Conservation (phyloP, 1,284 basidiomycete species). For the Agroathelia rolfsii region DNA sequence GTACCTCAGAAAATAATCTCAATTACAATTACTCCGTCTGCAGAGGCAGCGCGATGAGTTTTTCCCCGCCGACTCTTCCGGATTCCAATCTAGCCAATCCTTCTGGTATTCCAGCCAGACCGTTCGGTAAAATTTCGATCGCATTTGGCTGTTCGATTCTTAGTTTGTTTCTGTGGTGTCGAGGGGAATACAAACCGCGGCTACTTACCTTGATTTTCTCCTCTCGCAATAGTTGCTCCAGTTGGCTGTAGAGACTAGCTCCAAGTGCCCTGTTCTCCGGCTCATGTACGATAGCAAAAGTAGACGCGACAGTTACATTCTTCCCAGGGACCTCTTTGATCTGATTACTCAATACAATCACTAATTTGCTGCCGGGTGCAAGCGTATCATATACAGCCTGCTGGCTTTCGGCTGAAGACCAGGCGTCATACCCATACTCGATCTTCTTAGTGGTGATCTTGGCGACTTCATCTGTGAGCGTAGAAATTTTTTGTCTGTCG, state of each 20-base stretch:
- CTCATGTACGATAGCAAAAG: conserved; percentile 18
- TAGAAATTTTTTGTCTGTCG: conserved; percentile 4
- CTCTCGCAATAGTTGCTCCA: conserved; percentile 24
- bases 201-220: conserved; percentile 26
- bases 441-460: conserved; percentile 1
- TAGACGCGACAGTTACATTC: conserved; percentile 15
- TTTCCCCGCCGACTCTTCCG: conserved; percentile 35
- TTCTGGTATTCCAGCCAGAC: conserved; percentile 32
- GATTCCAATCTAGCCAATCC: conserved; percentile 32
- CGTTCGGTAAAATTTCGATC: conserved; percentile 36
- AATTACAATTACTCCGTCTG: conserved; percentile 28
- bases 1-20: no score
- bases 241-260: conserved; percentile 16
- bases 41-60: conserved; percentile 38
- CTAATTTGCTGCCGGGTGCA: conserved; percentile 1
- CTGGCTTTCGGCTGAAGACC: conserved; percentile 1
- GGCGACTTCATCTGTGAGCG: neutral
- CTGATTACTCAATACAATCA: conserved; percentile 8
- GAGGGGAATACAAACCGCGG: no score
- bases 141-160: no score
- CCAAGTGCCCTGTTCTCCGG: conserved; percentile 18
- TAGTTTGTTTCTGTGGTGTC: no score
- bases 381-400: conserved; percentile 1
- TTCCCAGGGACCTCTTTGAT: conserved; percentile 16
- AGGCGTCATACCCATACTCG: conserved; percentile 4